phyloP scores from a whole-genome alignment of 2,329 filamentous ascomycete genomes.

The Scedosporium aurantiacum region DNA sequence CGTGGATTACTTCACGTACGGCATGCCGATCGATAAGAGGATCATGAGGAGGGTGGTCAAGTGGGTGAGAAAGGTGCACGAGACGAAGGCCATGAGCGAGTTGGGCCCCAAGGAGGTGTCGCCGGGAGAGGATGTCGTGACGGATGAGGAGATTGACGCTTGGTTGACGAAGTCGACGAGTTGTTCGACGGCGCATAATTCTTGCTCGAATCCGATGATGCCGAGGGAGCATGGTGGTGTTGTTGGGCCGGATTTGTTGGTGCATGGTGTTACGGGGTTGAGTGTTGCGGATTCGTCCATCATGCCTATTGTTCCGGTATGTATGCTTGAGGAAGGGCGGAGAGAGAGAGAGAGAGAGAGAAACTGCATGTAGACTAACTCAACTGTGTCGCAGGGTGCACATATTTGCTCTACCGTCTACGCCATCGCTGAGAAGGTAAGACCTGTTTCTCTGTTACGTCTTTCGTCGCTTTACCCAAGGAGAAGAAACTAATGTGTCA shows the following conservation, averaged over 20 bases:
- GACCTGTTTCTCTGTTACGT: background rate
- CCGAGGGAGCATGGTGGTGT: slow-evolving; percentile 8
- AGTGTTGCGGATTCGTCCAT: slow-evolving; percentile 14
- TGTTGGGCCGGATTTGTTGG: slow-evolving; percentile 9
- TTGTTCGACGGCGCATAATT: slow-evolving; percentile 10
- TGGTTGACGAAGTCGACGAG: slow-evolving; percentile 25
- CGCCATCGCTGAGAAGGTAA: slow-evolving; percentile 12
- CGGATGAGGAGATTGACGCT: slow-evolving; percentile 27
- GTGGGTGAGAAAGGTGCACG: slow-evolving; percentile 25
- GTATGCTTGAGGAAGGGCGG: background rate
- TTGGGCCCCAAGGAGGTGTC: slow-evolving; percentile 23
- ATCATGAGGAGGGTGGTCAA: slow-evolving; percentile 33
- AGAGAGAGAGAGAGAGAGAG: background rate
- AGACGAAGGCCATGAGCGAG: slow-evolving; percentile 8
- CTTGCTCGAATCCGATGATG: slow-evolving; percentile 13
- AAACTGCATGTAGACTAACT: background rate
- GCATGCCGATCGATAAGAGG: slow-evolving; percentile 30
- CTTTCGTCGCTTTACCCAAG: background rate
- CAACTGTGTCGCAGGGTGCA: slow-evolving; percentile 6
- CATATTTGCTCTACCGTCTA: slow-evolving; percentile 11
- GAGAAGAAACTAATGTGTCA: background rate
- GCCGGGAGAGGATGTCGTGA: slow-evolving; percentile 23
- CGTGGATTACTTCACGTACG: slow-evolving; percentile 37
- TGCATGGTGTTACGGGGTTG: slow-evolving; percentile 11
- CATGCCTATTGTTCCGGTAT: slow-evolving; percentile 11